Base-by-base conservation (phyloP, 1,284 basidiomycete genomes). In the Volvariella surrecta region DNA sequence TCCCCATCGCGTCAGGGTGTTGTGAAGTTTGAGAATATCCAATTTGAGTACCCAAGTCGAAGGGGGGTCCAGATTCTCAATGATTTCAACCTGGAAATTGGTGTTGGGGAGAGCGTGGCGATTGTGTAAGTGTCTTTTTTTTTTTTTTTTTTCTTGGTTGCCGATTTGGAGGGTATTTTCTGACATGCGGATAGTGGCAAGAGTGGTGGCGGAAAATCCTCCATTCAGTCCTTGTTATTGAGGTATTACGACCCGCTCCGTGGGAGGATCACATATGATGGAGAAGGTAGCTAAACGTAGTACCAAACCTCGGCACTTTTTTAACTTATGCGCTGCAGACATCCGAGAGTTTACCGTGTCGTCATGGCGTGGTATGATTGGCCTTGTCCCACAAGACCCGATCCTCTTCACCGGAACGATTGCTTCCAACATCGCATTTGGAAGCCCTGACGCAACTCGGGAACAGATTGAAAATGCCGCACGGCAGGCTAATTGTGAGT, bases 171-270 rank as follows among this genome's bases (percentile, higher is more conserved):
- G n/a, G n/a, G n/a, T n/a, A n/a, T n/a, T n/a, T n/a, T n/a, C n/a
- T n/a, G n/a, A n/a, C n/a, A n/a, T n/a, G n/a, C n/a, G 24, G 24
- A 1, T 44, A 92, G 88, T n/a, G 90, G 90, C 4, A 78, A 79
- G 58, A 91, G 88, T 53, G 90, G 91, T 10, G 85, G 89, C 48
- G 91, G 90, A 43, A 98, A 98, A 68, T 92, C 87, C 11, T 94
- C 90, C 0, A 74, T 96, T 32, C 91, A 95, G 56, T 82, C 87
- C 7, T 72, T 98, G 6, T 73, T 99, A 40, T 69, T 95, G 49
- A 74, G 94, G 40, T 98, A 90, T 67, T 99, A 99, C 60, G 94
- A 98, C 58, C 94, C 95, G 0, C 68, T 82, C 19, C 63, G 71
- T 28, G 96, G 96, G 0, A 77, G 71, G 43, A 75, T 98, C 40